Evolutionary conservation across 331 rosid species (phyloP).

Genomic region (Telfairia occidentalis): DNA sequence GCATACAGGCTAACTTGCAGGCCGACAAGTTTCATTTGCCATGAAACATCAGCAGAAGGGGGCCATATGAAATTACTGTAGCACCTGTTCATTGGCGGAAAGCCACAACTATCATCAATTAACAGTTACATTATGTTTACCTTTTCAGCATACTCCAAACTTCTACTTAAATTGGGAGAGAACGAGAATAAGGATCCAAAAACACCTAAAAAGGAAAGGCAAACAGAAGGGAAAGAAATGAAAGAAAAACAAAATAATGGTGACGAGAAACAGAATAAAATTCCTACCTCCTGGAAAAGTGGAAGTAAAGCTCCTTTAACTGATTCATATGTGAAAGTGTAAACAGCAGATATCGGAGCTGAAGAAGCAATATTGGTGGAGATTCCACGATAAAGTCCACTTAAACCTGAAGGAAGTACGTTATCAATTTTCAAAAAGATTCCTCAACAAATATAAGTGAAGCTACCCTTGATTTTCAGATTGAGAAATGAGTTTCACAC

Average conservation of each 20-base stretch:
- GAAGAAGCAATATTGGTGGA: conserved; percentile 72
- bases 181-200: conserved; percentile 3
- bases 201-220: neutral
- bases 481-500: conserved; percentile 9
- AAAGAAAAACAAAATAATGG: neutral
- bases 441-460: conserved; percentile 11
- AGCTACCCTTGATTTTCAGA: conserved; percentile 4
- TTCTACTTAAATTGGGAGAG: conserved; percentile 1
- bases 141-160: neutral
- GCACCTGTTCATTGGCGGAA: neutral
- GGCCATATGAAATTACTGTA: neutral
- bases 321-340: conserved; percentile 84
- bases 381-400: conserved; percentile 91
- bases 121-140: neutral
- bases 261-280: conserved; percentile 7
- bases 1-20: neutral
- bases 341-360: conserved; percentile 91
- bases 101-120: neutral
- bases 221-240: neutral
- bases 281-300: conserved; percentile 53
- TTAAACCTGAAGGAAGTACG: conserved; percentile 51
- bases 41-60: neutral
- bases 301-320: conserved; percentile 85
- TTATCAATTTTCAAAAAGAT: conserved; percentile 13
- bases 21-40: neutral